Base-by-base conservation (phyloP, 2,329 filamentous ascomycete genomes). In the Ceratocystiopsis sp. region DNA sequence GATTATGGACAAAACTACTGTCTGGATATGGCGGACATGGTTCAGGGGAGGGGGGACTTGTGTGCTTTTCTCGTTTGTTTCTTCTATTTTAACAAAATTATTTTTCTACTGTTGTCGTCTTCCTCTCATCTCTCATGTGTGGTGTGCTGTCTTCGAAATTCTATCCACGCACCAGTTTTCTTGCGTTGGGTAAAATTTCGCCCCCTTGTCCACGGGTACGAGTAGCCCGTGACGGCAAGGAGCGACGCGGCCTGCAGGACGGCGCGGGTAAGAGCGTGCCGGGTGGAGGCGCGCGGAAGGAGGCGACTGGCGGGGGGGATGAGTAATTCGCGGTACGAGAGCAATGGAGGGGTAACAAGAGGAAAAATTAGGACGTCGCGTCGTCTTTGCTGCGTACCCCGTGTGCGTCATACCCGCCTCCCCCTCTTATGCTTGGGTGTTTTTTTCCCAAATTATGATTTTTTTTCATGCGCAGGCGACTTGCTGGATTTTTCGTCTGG, bases 161-260 rank as follows among this genome's bases (percentile, higher is more conserved):
- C 6, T 18, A 16, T 18, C 10, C 3, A 18, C 2, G 3, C n/a
- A 11, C 10, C 35, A 17, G 11, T 4, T 8, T 32, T 32, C 33
- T 34, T 34, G 32, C 15, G 33, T 6, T 15, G 4, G 13, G 7
- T 11, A 13, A 34, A 13, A 15, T 11, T 34, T 15, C 33, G 33
- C 33, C 15, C 13, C 33, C 12, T 15, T 14, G 33, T 34, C 33
- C 3, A 29, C 10, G 25, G 10, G 5, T 29, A 29, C 25, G 25
- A 29, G 25, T 42, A 40, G 34, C 35, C 42, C 19, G n/a, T 10
- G 19, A 39, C 48, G 48, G 48, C 44, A 48, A 49, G 48, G 48
- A 46, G 48, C 48, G 48, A 49, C 43, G 48, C 48, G 48, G 43
- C 37, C 44, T 49, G 48, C 48, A 49, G 46, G 38, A 21, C 35